A percentile compares a stretch with the other conserved stretches of the same genome.
Conservation (phyloP, 1,139 yeast species). For the Geotrichum restrictum region DNA sequence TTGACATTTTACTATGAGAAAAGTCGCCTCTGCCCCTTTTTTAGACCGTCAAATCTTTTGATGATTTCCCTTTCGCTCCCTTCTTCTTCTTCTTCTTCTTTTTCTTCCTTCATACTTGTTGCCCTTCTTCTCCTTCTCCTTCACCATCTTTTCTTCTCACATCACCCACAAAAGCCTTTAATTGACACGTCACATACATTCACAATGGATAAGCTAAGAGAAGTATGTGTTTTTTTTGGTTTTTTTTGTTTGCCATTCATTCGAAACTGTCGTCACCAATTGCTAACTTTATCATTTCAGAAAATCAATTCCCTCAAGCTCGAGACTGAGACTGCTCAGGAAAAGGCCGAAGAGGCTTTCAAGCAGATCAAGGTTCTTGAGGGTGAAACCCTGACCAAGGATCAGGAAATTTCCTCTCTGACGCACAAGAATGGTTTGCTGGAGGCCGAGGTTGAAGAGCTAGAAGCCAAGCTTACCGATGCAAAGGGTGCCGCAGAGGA, state of each 20-base stretch:
- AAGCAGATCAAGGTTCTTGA: constrained; percentile 83
- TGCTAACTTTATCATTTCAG: too few relatives aligned
- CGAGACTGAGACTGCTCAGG: constrained; percentile 97
- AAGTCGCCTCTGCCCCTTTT: background rate
- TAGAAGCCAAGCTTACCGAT: constrained; percentile 74
- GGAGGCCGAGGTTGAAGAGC: constrained; percentile 86
- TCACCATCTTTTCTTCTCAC: background rate
- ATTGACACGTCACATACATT: background rate
- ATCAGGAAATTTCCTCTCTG: constrained; percentile 89
- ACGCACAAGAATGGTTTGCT: constrained; percentile 87
- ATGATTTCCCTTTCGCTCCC: background rate
- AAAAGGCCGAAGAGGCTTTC: constrained; percentile 83
- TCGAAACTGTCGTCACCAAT: too few relatives aligned
- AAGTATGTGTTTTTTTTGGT: constrained; percentile 38
- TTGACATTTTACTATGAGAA: background rate
- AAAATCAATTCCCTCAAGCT: constrained; percentile 86
- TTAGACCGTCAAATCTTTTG: background rate
- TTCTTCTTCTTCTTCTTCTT: background rate
- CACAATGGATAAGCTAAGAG: constrained; percentile 50
- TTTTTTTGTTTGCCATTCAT: background rate
- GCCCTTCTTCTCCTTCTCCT: constrained; percentile 5
- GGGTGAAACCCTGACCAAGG: constrained; percentile 87
- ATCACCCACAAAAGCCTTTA: background rate
- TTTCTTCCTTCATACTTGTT: background rate
- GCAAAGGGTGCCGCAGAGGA: constrained; percentile 90